A percentile compares a stretch with the other conserved stretches of the same genome.
phyloP scores from a whole-genome alignment of 371 early-diverging fungal species.

The Actinomortierella wolfii region DNA sequence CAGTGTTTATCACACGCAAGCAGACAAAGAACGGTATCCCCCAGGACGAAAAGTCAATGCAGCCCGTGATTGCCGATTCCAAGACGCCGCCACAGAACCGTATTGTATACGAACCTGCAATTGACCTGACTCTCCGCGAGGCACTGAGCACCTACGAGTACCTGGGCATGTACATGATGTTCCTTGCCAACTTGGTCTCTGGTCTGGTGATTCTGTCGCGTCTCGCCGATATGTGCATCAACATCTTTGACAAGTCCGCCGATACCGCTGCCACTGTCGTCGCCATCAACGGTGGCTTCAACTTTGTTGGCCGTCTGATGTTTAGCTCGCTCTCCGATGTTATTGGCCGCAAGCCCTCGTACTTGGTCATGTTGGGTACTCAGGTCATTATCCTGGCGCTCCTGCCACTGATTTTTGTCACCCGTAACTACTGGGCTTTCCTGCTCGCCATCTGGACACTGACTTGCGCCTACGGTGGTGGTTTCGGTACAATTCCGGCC shows the following conservation, averaged over 20 bases:
- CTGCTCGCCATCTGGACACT: constrained; percentile 54
- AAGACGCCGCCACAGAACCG: constrained; percentile 38
- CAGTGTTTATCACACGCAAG: constrained; percentile 43
- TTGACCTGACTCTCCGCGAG: constrained; percentile 44
- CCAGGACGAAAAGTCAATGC: constrained; percentile 24
- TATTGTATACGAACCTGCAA: constrained; percentile 37
- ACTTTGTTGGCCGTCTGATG: constrained; percentile 63
- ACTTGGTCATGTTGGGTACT: constrained; percentile 54
- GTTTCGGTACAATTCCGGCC: constrained; percentile 72
- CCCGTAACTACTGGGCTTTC: constrained; percentile 57
- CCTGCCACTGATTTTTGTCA: constrained; percentile 53
- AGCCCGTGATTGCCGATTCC: constrained; percentile 37
- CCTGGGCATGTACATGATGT: constrained; percentile 50
- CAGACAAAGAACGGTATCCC: constrained; percentile 31
- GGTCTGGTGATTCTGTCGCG: constrained; percentile 66
- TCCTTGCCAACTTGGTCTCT: constrained; percentile 58
- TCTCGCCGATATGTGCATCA: constrained; percentile 60
- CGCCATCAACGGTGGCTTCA: constrained; percentile 65
- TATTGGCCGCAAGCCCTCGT: constrained; percentile 62
- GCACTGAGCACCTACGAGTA: constrained; percentile 43
- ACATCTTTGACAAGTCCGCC: constrained; percentile 56
- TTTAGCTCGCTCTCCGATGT: constrained; percentile 61
- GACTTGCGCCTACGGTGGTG: constrained; percentile 64
- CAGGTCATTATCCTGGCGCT: constrained; percentile 56
- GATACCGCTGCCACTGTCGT: constrained; percentile 60